Percentiles rank a stretch among this genome's conserved stretches.
Evolutionary conservation across 116 monocot species (phyloP).

Genomic region (Posidonia oceanica): DNA sequence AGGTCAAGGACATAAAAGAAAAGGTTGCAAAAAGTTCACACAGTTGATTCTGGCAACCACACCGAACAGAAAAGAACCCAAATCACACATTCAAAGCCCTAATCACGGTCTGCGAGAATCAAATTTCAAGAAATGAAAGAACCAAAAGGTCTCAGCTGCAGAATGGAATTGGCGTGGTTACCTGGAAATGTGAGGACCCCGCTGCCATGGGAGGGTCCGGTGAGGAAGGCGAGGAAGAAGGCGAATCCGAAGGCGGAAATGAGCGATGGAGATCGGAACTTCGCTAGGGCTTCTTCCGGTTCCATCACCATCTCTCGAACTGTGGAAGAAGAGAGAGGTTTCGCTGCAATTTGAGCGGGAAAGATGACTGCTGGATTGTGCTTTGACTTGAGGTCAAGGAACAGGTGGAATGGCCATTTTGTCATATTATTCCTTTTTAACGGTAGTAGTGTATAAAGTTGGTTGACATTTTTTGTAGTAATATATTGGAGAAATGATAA

Average conservation of each 20-base stretch:
- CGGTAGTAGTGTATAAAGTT: too few species aligned
- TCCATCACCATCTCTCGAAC: neutral
- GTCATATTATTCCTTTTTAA: too few species aligned
- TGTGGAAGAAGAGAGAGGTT: neutral
- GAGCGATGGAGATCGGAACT: neutral
- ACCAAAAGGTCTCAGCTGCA: neutral
- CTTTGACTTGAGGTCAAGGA: too few species aligned
- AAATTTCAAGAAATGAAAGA: neutral
- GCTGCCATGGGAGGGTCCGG: neutral
- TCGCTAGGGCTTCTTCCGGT: neutral
- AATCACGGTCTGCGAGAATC: too few species aligned
- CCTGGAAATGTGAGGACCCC: conserved; percentile 5
- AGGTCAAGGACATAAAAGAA: too few species aligned
- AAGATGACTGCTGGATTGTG: neutral
- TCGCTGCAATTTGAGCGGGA: neutral
- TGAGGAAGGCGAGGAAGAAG: neutral
- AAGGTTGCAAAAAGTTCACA: too few species aligned
- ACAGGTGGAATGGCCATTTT: too few species aligned
- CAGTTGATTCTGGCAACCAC: too few species aligned
- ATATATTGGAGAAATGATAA: too few species aligned
- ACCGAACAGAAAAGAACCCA: too few species aligned
- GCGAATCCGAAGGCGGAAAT: neutral
- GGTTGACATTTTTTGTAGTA: too few species aligned
- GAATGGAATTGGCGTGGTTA: neutral
- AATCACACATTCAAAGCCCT: too few species aligned